Base-by-base conservation (phyloP, 768 basidiomycete species). In the Tylopilus vinaceipallidus region DNA sequence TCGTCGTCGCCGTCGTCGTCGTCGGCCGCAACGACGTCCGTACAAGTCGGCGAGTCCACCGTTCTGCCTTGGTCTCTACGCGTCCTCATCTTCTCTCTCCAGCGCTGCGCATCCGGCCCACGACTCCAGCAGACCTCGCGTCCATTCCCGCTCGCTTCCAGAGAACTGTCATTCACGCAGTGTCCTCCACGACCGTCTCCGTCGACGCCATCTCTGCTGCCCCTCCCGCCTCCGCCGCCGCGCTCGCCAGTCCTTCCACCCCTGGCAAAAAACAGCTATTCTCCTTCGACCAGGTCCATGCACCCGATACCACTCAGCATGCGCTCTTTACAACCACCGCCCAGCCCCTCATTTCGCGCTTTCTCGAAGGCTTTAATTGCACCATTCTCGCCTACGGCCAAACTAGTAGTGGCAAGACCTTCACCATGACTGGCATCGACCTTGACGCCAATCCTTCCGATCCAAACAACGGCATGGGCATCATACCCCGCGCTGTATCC, bases 341-440 rank as follows among this genome's bases (percentile, higher is more conserved):
- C 19, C 79, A 86, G 38, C 91, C 91, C 11, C 86, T 95, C 63
- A 78, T 95, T 54, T 80, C 84, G 24, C 87, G 90, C 57, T 95
- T 95, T 66, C 64, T 92, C 26, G 91, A 94, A 62, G 95, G 95
- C 5, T 94, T 94, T 70, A 99, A 99, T 73, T 95, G 95, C 54
- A 99, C 97, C 32, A 58, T 68, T 32, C 66, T 68, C 29, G 66
- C 66, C 22, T 68, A 70, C 29, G 66, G 66, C 10, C 66, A 68
- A 47, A 68, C 66, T 2, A 68, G 66, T 39, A 68, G 66, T 30
- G 66, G 66, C 53, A 68, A 68, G 62, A 68, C 66, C 1, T 94
- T 92, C 69, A 93, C 95, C 36, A 98, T 98, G 97, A 95, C 95
- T 26, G 95, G 95, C 43, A 75, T 91, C 45, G 93, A 95, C 72